phyloP scores from a whole-genome alignment of 768 basidiomycete genomes.

The Podaxis pistillaris region DNA sequence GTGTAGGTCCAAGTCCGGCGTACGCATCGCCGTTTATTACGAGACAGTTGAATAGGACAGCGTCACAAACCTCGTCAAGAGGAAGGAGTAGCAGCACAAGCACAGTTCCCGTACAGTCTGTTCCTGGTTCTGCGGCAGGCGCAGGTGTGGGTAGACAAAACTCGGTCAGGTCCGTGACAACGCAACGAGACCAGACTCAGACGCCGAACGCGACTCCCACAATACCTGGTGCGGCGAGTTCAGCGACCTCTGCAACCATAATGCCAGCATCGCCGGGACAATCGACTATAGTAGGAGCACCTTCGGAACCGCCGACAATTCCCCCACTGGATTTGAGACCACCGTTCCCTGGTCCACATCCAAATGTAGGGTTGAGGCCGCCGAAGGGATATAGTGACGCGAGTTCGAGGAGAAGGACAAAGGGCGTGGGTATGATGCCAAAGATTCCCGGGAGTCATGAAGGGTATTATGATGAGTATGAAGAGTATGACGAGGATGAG shows the following conservation, averaged over 20 bases:
- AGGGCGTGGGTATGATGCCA: conserved; percentile 33
- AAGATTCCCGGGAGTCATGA: conserved; percentile 40
- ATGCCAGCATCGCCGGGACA: neutral
- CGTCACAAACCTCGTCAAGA: conserved; percentile 61
- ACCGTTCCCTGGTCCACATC: conserved; percentile 44
- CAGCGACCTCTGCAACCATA: too few relatives aligned
- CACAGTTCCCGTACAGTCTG: conserved; percentile 41
- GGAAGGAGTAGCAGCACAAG: conserved; percentile 36
- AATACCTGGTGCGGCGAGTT: neutral
- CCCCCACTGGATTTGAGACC: conserved; percentile 61
- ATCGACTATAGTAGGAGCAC: neutral
- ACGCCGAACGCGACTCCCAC: neutral
- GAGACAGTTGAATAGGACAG: conserved; percentile 63
- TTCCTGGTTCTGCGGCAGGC: neutral
- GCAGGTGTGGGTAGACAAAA: neutral
- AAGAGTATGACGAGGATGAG: conserved; percentile 25
- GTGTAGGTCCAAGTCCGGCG: conserved; percentile 45
- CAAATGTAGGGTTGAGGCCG: conserved; percentile 24
- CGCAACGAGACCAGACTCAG: neutral
- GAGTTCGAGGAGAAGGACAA: conserved; percentile 14
- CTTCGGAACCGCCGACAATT: conserved; percentile 40
- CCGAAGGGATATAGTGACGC: conserved; percentile 21
- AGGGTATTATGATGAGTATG: conserved; percentile 25
- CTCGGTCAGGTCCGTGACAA: neutral
- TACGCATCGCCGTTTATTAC: conserved; percentile 55